Base-by-base conservation (phyloP, 1,284 basidiomycete species). In the Thecaphora frezii region DNA sequence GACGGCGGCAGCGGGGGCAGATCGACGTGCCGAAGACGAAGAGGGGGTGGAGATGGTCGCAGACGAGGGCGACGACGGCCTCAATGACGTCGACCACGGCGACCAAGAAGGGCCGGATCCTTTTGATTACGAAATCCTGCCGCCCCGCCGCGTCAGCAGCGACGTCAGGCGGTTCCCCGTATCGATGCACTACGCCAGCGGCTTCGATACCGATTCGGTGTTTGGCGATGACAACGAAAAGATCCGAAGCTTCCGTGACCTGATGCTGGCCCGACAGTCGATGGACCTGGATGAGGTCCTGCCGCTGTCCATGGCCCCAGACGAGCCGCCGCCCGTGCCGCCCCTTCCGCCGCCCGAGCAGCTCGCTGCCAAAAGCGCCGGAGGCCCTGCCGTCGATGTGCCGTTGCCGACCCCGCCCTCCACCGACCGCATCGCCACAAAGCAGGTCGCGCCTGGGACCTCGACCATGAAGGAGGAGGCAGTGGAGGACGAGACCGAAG, bases 131-230 rank as follows among this genome's bases (percentile, higher is more conserved):
- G 40, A 41, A 3, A 4, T 10, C 16, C 5, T 12, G 9, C 21
- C 23, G 16, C 14, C 21, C n/a, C 43, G 18, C 18, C 43, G 43
- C 26, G 43, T 44, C 26, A 54, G 52, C 39, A 48, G 38, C 22
- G 69, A 73, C 43, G 66, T 66, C 13, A 48, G 60, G 1, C 58
- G 71, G 21, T 73, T 73, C 40, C 71, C 71, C 3, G 59, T 73
- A 16, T 72, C 69, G 46, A 73, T 69, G 66, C 69, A 73, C 47
- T 71, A 73, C 36, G 60, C 68, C 1, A 70, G 69, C 28, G 69
- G 66, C 1, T 69, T 71, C 18, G 68, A 70, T 24, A 54, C 62
- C 3, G 66, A 65, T 4, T 64, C 58, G 42, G 62, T 73, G 46
- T 54, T 64, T 1, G 58, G 60, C 14, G 71, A 66, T 33, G 61